Conservation (phyloP, 2,329 filamentous ascomycete species). For the Fusarium mundagurra region DNA sequence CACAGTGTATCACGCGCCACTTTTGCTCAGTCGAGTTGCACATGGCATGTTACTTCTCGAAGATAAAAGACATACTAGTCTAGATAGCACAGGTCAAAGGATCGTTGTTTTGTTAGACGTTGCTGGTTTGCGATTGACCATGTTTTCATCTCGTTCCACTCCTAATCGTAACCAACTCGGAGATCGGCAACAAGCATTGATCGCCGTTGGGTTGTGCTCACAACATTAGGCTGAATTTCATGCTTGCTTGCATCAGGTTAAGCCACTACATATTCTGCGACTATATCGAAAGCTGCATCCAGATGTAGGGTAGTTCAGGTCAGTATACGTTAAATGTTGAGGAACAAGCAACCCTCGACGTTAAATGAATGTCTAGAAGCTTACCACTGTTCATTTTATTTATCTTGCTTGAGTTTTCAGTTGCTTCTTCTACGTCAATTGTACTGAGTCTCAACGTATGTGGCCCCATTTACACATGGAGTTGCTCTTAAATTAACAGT, state of each 20-base stretch:
- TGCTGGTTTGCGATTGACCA: background rate
- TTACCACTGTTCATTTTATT: background rate
- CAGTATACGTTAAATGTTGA: background rate
- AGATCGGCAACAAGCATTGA: slow-evolving; percentile 28
- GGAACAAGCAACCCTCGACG: background rate
- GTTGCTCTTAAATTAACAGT: too few relatives aligned
- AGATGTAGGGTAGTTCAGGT: slow-evolving; percentile 10
- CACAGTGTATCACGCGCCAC: background rate
- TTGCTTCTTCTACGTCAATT: background rate
- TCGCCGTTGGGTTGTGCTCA: slow-evolving; percentile 2
- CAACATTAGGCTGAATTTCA: slow-evolving; percentile 8
- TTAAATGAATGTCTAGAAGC: background rate
- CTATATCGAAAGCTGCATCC: background rate
- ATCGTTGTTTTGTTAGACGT: background rate
- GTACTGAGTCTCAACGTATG: background rate
- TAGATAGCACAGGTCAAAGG: background rate
- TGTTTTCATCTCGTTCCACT: background rate
- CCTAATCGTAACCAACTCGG: background rate
- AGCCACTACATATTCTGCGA: background rate
- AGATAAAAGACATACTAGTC: background rate
- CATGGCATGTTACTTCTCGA: background rate
- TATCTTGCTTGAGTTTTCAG: background rate
- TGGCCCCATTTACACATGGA: background rate
- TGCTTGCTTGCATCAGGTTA: background rate
- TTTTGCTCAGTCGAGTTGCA: slow-evolving; percentile 15